A percentile compares a stretch with the other conserved stretches of the same genome.
Conservation (phyloP, 2,329 filamentous ascomycete genomes). For the Macrophomina tecta region DNA sequence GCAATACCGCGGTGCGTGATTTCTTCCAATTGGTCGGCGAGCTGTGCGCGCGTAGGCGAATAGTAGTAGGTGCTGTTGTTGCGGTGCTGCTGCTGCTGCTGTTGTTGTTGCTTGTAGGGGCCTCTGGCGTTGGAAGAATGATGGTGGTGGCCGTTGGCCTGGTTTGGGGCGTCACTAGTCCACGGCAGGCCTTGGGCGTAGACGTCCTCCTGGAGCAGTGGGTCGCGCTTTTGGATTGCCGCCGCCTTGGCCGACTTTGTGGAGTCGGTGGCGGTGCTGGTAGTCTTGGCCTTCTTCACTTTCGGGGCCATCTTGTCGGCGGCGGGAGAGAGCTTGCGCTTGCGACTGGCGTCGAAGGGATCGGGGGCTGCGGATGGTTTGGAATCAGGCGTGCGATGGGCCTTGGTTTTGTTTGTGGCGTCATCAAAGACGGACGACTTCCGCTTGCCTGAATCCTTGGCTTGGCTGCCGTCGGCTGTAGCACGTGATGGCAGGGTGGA, state of each 20-base stretch:
- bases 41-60: slow-evolving; percentile 21
- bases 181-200: slow-evolving; percentile 5
- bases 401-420: slow-evolving; percentile 19
- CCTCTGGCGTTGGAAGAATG: not conserved
- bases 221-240: slow-evolving; percentile 24
- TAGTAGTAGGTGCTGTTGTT: not conserved
- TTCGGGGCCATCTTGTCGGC: slow-evolving; percentile 18
- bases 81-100: slow-evolving; percentile 8
- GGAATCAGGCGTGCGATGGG: slow-evolving; percentile 3
- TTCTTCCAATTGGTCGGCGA: slow-evolving; percentile 26
- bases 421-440: slow-evolving; percentile 23
- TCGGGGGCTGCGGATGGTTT: slow-evolving; percentile 13
- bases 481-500: slow-evolving; percentile 17
- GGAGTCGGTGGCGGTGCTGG: slow-evolving; percentile 1
- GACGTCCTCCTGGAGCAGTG: slow-evolving; percentile 17
- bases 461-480: not conserved
- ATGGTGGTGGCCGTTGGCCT: not conserved
- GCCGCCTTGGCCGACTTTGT: slow-evolving; percentile 14
- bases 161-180: not conserved
- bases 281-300: slow-evolving; percentile 20
- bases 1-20: slow-evolving; percentile 25
- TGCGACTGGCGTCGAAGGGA: not conserved
- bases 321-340: slow-evolving; percentile 12
- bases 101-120: slow-evolving; percentile 5
- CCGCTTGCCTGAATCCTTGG: slow-evolving; percentile 20